Base-by-base conservation (phyloP, 768 basidiomycete genomes). In the Lactarius quietus region DNA sequence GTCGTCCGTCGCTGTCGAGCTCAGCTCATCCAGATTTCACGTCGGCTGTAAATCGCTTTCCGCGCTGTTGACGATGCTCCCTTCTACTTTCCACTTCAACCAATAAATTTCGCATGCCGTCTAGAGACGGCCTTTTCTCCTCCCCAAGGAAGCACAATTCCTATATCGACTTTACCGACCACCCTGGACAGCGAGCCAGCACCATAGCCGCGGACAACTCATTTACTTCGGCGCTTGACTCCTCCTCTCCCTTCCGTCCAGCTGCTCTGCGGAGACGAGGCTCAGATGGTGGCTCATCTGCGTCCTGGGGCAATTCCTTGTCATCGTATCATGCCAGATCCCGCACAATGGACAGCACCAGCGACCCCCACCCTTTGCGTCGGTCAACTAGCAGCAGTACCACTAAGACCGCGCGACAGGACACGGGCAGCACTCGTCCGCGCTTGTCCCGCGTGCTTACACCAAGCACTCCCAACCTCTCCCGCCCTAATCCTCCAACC, bases 221-320 rank as follows among this genome's bases (percentile, higher is more conserved):
- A 28, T 69, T 68, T 66, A 68, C 69, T 53, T 69, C 69, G 52
- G 69, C 69, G 14, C 51, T 69, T 26, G 60, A 63, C 17, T 14
- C 39, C n/a, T 36, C 43, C 45, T 41, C 39, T 43, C 10, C 59
- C 9, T 52, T 52, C 4, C 61, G 59, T 51, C 63, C 57, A 18
- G 61, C 67, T 6, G 38, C 51, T 35, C 33, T 68, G 29, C 69
- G 69, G 2, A 59, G 75, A 20, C 73, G 75, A 43, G 74, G 74
- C 31, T 76, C 75, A 10, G 75, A 76, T 56, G 71, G 68, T 20
- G 58, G 69, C 6, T 59, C 62, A 6, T 43, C 67, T 33, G 41
- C 41, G 23, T 70, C 70, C 62, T 65, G 63, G 59, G 29, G 31
- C 26, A 61, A 33, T 39, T 56, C n/a, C 41, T 45, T 33, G 14